Conservation (phyloP, 1,139 yeast genomes). For the Lodderomyces parapsilosis region DNA sequence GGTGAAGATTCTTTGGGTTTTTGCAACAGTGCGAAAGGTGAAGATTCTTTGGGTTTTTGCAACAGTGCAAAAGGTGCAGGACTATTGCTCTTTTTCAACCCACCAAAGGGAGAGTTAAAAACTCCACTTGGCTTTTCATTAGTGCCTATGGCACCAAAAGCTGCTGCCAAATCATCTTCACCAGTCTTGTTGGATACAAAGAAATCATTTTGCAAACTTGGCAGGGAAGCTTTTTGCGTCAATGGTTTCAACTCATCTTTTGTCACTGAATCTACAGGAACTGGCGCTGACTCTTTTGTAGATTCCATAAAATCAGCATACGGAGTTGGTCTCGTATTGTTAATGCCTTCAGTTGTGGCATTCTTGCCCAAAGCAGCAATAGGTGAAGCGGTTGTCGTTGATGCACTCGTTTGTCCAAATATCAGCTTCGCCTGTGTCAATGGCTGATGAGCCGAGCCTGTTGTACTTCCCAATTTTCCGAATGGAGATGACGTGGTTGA, state of each 20-base stretch:
- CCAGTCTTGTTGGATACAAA: neutral
- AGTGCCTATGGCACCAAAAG: neutral
- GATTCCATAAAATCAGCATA: neutral
- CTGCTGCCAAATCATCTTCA: neutral
- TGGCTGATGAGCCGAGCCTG: neutral
- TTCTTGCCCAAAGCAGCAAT: constrained; percentile 1
- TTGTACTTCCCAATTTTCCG: neutral
- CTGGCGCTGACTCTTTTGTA: constrained; percentile 5
- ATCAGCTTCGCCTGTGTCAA: neutral
- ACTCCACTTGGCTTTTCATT: neutral
- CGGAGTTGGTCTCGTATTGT: constrained; percentile 1
- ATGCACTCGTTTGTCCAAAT: neutral
- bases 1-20: neutral
- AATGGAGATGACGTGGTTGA: neutral
- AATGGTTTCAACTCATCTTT: neutral
- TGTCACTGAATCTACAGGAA: neutral
- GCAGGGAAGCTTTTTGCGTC: neutral
- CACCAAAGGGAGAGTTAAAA: neutral
- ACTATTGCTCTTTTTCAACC: neutral
- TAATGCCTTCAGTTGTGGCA: neutral
- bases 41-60: neutral
- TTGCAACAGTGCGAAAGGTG: constrained; percentile 8
- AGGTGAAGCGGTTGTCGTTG: constrained; percentile 2
- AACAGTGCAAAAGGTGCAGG: constrained; percentile 2
- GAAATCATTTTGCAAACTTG: neutral